Evolutionary conservation across 768 basidiomycete species (phyloP).

Genomic region (Lentinula sp.): DNA sequence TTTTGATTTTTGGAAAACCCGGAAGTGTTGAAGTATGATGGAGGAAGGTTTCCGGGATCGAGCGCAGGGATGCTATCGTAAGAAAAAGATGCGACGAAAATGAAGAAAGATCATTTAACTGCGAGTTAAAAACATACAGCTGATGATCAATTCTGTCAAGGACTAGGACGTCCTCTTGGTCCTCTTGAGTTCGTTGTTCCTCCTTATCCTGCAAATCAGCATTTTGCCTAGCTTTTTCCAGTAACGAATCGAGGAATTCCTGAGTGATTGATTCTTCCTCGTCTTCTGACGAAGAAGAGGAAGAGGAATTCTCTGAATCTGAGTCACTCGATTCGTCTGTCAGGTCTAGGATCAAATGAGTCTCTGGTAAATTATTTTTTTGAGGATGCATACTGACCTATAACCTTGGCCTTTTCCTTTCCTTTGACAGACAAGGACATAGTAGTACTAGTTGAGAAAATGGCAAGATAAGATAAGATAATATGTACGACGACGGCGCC

Average conservation of each 20-base stretch:
- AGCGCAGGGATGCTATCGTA: constrained; percentile 41
- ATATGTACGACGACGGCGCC: not conserved
- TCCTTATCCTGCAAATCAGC: constrained; percentile 23
- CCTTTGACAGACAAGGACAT: not conserved
- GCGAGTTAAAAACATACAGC: constrained; percentile 1
- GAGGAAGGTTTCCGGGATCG: constrained; percentile 60
- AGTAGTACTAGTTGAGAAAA: not conserved
- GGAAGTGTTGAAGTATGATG: constrained; percentile 48
- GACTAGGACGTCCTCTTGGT: constrained; percentile 51
- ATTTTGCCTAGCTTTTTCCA: constrained; percentile 56
- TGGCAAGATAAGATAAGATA: not conserved
- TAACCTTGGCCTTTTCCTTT: constrained; percentile 44
- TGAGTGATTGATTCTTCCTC: constrained; percentile 41
- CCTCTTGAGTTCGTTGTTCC: constrained; percentile 21
- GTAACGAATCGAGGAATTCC: constrained; percentile 56
- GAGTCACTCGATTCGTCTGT: constrained; percentile 16
- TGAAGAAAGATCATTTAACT: not conserved
- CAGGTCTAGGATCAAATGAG: not conserved
- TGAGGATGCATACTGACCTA: constrained; percentile 17
- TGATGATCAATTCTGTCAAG: constrained; percentile 27
- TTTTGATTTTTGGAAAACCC: not conserved
- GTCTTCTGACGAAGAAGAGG: constrained; percentile 26
- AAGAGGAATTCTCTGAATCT: constrained; percentile 28
- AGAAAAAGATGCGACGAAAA: not conserved
- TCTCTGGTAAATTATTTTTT: not conserved